phyloP scores from a whole-genome alignment of 768 basidiomycete species.

The Agaricus blazei region DNA sequence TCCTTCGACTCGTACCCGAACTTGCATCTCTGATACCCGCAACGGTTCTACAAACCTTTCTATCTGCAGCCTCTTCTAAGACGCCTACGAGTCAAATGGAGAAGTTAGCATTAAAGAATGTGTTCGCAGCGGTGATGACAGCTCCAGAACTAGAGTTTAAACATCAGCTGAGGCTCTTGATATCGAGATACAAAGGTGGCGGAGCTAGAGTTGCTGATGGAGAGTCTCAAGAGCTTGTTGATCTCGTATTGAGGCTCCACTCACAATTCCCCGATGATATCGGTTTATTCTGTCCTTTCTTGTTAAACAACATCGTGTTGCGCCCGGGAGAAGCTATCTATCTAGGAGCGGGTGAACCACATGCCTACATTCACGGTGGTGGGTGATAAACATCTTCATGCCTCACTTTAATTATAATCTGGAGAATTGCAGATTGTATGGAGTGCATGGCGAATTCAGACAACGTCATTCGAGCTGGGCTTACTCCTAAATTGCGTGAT shows the following conservation, averaged over 20 bases:
- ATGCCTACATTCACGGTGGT: conserved; percentile 95
- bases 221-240: conserved; percentile 41
- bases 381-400: conserved; percentile 15
- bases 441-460: conserved; percentile 99
- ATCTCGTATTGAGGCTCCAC: conserved; percentile 59
- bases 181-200: conserved; percentile 54
- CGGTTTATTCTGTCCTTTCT: conserved; percentile 86
- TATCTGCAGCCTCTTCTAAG: conserved; percentile 35
- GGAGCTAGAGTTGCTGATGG: conserved; percentile 24
- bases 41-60: conserved; percentile 46
- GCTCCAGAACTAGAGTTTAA: conserved; percentile 52
- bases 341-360: conserved; percentile 93
- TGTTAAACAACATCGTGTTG: conserved; percentile 83
- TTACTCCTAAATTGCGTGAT: conserved; percentile 95
- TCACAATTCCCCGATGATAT: conserved; percentile 88
- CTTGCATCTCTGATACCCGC: conserved; percentile 65
- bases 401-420: background rate
- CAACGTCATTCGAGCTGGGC: conserved; percentile 97
- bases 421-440: conserved; percentile 69
- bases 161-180: conserved; percentile 49
- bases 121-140: conserved; percentile 86
- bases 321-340: conserved; percentile 88
- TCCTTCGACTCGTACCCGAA: conserved; percentile 71
- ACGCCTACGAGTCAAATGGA: conserved; percentile 40
- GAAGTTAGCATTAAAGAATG: conserved; percentile 60